Base-by-base conservation (phyloP, 2,329 filamentous ascomycete genomes). In the Fusarium albosuccineum region DNA sequence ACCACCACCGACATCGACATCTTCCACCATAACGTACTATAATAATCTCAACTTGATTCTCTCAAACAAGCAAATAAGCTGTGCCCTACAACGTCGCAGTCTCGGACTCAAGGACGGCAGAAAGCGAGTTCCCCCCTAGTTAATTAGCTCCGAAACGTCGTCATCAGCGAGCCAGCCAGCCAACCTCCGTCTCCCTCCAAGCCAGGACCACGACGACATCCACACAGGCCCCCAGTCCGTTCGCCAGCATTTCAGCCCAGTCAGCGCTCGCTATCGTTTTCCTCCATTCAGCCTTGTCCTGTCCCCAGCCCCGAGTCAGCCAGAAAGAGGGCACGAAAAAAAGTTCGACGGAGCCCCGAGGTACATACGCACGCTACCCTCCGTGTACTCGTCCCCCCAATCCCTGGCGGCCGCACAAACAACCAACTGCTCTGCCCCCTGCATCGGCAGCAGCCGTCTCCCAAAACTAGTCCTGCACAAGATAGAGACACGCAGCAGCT, bases 401-500 rank as follows among this genome's bases (percentile, higher is more conserved):
- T 68, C 61, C 66, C 46, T 63, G 58, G 45, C 59, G 17, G 37
- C 53, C 60, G 42, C 62, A 68, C 57, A 53, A 63, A 62, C 54
- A 68, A 62, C 59, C 66, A 63, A 66, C 44, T 50, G 46, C 44
- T 65, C 30, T 51, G 34, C 61, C 71, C 70, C 71, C 71, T 73
- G 71, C 68, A 62, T 73, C 67, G 66, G 66, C 61, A 59, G 58
- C 46, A 64, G 58, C 66, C 60, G 62, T 63, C 64, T 68, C 59
- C 68, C 64, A 67, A 65, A 67, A 60, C 54, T 66, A 57, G 57
- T 67, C 57, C 62, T 64, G 61, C 70, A 65, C 70, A 69, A 56
- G 57, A 66, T 57, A 72, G 67, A 72, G 67, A 70, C 71, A 73
- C 71, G 67, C 67, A 73, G 57, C 60, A 62, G 50, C 62, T 58